Percentiles rank a stretch among this genome's conserved stretches.
Conservation (phyloP, 2,329 filamentous ascomycete species). For the Botryotinia globosa region DNA sequence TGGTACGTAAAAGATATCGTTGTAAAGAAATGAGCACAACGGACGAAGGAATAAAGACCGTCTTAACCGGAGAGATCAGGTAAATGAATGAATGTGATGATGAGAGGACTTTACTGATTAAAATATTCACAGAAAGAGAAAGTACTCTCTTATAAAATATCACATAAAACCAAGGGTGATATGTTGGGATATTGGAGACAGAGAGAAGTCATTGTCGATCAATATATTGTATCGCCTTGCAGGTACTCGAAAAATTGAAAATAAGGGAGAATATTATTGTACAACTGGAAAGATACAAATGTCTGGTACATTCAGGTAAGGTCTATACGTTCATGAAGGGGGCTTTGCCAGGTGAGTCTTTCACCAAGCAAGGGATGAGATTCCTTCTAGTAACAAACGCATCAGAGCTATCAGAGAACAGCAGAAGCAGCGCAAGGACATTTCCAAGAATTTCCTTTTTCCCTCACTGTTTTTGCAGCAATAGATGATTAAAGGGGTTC, state of each 20-base stretch:
- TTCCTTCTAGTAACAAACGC: neutral
- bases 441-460: neutral
- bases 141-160: neutral
- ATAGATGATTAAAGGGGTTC: neutral
- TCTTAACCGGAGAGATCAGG: neutral
- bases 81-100: constrained; percentile 12
- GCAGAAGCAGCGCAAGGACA: neutral
- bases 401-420: neutral
- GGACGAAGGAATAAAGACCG: constrained; percentile 20
- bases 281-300: neutral
- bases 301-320: neutral
- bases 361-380: neutral
- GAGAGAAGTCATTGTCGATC: neutral
- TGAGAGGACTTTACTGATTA: neutral
- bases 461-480: neutral
- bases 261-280: neutral
- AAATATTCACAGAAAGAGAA: neutral
- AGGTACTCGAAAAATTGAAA: constrained; percentile 5
- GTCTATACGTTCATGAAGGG: neutral
- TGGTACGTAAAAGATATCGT: neutral
- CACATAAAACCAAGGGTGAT: neutral
- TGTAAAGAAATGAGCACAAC: neutral
- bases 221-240: constrained; percentile 24
- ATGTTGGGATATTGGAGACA: neutral
- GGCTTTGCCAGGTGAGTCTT: neutral